Conservation (phyloP, 2,329 filamentous ascomycete genomes). For the Hysterium pulicare region DNA sequence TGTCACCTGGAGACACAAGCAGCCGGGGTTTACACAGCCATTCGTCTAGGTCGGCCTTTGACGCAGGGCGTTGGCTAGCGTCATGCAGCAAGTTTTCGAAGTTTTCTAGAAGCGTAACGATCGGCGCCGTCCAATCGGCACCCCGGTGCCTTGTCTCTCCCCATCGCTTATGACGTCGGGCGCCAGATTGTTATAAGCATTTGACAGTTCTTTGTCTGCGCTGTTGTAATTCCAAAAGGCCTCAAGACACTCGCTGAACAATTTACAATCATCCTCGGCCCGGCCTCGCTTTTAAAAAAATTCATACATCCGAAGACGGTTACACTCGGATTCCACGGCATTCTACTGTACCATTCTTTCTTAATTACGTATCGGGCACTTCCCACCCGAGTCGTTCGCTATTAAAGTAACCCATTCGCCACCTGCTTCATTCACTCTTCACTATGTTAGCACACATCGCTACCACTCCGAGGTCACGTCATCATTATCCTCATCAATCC, state of each 20-base stretch:
- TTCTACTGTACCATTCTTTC: constrained; percentile 25
- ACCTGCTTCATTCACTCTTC: constrained; percentile 31
- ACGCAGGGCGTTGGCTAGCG: constrained; percentile 1
- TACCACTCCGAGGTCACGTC: constrained; percentile 27
- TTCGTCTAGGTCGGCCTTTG: background rate
- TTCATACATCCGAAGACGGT: constrained; percentile 23
- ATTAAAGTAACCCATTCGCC: constrained; percentile 37
- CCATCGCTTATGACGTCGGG: constrained; percentile 12
- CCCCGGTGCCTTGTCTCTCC: constrained; percentile 3
- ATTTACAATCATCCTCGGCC: constrained; percentile 29
- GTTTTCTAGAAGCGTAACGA: constrained; percentile 9
- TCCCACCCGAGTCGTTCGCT: constrained; percentile 29
- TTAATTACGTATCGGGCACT: constrained; percentile 17
- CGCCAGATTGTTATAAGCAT: constrained; percentile 13
- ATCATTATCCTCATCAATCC: constrained; percentile 26
- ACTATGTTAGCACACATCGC: constrained; percentile 33
- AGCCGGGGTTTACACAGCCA: constrained; percentile 1
- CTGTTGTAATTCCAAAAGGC: constrained; percentile 8
- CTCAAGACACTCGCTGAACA: constrained; percentile 30
- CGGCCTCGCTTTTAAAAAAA: constrained; percentile 6
- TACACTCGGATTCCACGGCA: constrained; percentile 21
- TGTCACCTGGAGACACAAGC: background rate
- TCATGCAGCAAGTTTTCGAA: background rate
- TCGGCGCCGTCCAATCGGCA: constrained; percentile 8
- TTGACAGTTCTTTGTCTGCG: constrained; percentile 13